Base-by-base conservation (phyloP, 106 monocot genomes). In the Acorus calamus region DNA sequence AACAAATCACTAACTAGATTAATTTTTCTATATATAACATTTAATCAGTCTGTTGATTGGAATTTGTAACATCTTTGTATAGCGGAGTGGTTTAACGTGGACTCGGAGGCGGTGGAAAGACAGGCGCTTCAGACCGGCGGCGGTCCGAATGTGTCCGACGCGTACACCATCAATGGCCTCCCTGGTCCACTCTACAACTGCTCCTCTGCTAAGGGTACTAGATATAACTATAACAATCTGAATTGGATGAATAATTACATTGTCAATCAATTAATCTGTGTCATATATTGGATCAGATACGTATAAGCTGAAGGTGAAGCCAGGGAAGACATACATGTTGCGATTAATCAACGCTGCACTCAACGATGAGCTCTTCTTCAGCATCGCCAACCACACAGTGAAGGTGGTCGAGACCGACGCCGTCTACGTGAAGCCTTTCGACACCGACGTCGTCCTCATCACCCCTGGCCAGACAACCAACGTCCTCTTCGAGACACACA, bases 261-360 rank as follows among this genome's bases (percentile, higher is more conserved):
- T 28, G 28, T 28, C 28, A 28, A 0, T 28, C 28, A 28, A 28
- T 28, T 28, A 28, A 28, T 28, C 28, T 28, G 28, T 28, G 28
- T 28, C 28, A 28, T 28, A 28, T 28, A 28, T 28, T 28, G 28
- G 28, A 28, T 3, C 7, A 68, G 47, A 68, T 41, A 68, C 57
- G 3, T 81, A 62, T 76, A 81, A 72, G 60, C 71, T 75, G 8
- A 76, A 68, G 53, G 81, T 81, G 69, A 76, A 68, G 72, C 76
- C 76, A n/a, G 71, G 68, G 3, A 64, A 55, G 64, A 65, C 76
- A 49, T 81, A 81, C 59, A 52, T 81, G 13, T 76, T 81, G 10
- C 76, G 81, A 5, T 46, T 81, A 2, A 69, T 81, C 76, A 81
- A 77, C 69, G 63, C 77, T 60, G 81, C 77, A n/a, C 76, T 81